Base-by-base conservation (phyloP, 495 filamentous ascomycete species). In the Xylaria telfairii region DNA sequence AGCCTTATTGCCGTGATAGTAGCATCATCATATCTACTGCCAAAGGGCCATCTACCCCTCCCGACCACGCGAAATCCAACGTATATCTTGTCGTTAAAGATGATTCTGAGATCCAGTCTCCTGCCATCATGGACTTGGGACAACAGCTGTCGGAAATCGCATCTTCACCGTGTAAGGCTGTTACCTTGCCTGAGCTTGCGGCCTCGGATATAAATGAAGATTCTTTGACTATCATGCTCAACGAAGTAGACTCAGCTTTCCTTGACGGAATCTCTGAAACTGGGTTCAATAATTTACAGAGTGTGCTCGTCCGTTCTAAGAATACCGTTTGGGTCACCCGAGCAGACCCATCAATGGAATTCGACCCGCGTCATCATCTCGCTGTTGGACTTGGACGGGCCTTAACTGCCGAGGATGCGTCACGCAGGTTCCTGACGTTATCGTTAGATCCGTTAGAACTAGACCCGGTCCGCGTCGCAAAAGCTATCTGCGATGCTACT, bases 201-300 rank as follows among this genome's bases (percentile, higher is more conserved):
- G 34, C 34, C 34, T 8, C 6, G 26, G 21, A 61, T 37, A 61
- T 61, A 17, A 13, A 30, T n/a, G 60, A 63, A 6, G n/a, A 63
- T 41, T 24, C 60, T 1, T 63, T 63, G 32, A 44, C 37, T n/a
- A 63, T 44, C 5, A n/a, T 44, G 6, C 34, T 44, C 4, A n/a
- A 44, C 4, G 60, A 63, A 24, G 21, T 63, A 2, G 34, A 63
- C 26, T 44, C 32, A 7, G 8, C 6, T 17, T 63, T 63, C 15
- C 60, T 63, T 12, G 17, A 63, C n/a, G 60, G 34, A 44, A 63
- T 63, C 9, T 63, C 60, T 6, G 60, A 63, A n/a, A 42, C 19
- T 26, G 60, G 26, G 9, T 44, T 42, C 60, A 24, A 44, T 1
- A 13, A 21, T 6, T 8, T 63, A 44, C 32, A 63, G 60, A 26